Evolutionary conservation across 306 rosid genomes (phyloP).

Genomic region (Cotoneaster glaucophyllus): DNA sequence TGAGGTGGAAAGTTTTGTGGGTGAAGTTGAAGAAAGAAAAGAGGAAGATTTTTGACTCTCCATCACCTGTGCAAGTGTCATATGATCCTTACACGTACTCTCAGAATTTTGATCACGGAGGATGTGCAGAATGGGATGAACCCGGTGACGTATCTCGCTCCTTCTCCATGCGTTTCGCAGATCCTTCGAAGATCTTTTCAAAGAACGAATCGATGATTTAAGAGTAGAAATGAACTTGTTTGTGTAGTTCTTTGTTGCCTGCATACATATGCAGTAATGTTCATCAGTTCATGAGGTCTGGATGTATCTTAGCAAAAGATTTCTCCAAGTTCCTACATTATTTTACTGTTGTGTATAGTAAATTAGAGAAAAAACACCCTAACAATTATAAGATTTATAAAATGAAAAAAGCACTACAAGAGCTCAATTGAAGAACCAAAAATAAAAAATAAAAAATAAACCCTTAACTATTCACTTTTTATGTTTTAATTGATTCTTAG

Average conservation of each 20-base stretch:
- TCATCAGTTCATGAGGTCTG: not conserved
- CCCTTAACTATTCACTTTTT: too few species aligned
- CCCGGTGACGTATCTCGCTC: slow-evolving; percentile 35
- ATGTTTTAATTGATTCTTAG: too few species aligned
- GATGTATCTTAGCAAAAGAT: too few species aligned
- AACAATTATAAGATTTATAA: too few species aligned
- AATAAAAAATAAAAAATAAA: too few species aligned
- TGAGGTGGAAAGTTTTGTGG: slow-evolving; percentile 24
- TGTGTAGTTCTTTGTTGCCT: not conserved
- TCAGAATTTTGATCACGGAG: slow-evolving; percentile 44
- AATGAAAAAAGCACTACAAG: too few species aligned
- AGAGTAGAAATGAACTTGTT: not conserved
- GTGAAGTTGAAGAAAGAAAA: slow-evolving; percentile 33
- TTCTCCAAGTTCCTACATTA: too few species aligned
- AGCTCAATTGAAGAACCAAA: too few species aligned
- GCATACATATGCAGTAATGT: not conserved
- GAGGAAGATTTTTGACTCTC: slow-evolving; percentile 19
- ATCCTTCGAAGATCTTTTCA: slow-evolving; percentile 37
- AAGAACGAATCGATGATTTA: slow-evolving; percentile 11
- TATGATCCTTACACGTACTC: slow-evolving; percentile 50
- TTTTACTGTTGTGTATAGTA: too few species aligned
- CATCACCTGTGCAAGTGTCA: slow-evolving; percentile 7
- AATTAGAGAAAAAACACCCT: too few species aligned
- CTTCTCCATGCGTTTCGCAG: slow-evolving; percentile 41
- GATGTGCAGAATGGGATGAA: too few species aligned